Base-by-base conservation (phyloP, 2,329 filamentous ascomycete species). In the Aureobasidium sp. region DNA sequence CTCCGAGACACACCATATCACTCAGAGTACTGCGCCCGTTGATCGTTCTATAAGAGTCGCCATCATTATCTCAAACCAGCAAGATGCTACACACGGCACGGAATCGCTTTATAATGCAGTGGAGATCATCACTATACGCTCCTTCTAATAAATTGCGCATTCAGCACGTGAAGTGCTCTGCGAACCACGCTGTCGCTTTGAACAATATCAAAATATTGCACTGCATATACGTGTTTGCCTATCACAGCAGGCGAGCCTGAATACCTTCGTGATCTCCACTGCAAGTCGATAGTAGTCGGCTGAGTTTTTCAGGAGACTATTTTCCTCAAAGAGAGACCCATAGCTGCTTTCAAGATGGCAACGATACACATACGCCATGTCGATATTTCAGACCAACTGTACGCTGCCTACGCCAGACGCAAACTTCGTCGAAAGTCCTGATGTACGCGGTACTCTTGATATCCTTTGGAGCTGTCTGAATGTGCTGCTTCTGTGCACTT, bases 401-500 rank as follows among this genome's bases (percentile, higher is more conserved):
- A 29, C 50, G 37, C 37, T 54, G 24, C 50, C 50, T 9, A 15
- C 35, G 24, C 11, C 14, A 15, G 37, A 15, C 15, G 29, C 50
- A 22, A 39, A 2, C 22, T 54, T 54, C 22, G 50, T 54, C 4
- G 37, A 54, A 14, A 42, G 50, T 42, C 54, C 54, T 1, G 22
- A 58, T 58, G 54, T 58, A 14, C 54, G 54, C 6, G 54, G 54
- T 29, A 58, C 54, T 24, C 54, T 58, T n/a, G 42, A 58, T 24
- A 58, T 58, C 15, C 40, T 58, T 8, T 58, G 54, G 54, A 58
- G 54, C 29, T 58, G 54, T 58, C 40, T 58, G n/a, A 47, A 29
- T 58, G 54, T 58, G n/a, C 40, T 58, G 6, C 39, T 58, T 47
- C 12, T 58, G 3, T 58, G 54, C 54, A 58, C 54, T 45, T 58